phyloP scores from a whole-genome alignment of 768 basidiomycete species.

The Tulasnella sp. region DNA sequence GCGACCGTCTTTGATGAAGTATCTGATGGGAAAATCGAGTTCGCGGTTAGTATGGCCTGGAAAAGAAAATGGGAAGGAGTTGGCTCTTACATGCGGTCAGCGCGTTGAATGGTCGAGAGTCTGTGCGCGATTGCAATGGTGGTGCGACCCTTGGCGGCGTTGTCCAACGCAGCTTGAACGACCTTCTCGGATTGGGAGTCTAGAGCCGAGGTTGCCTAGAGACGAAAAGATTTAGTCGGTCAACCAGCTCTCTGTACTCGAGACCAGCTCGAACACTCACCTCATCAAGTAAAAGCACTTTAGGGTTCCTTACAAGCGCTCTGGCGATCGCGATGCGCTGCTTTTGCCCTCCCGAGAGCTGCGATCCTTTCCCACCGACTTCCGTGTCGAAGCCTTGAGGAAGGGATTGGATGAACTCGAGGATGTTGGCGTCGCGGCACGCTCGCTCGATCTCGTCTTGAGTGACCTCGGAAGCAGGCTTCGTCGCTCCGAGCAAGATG shows the following conservation, averaged over 20 bases:
- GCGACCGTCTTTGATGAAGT: slow-evolving; percentile 78
- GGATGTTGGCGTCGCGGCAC: slow-evolving; percentile 77
- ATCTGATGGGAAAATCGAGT: slow-evolving; percentile 32
- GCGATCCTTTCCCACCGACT: slow-evolving; percentile 52
- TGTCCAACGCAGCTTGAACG: slow-evolving; percentile 27
- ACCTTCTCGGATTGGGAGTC: slow-evolving; percentile 32
- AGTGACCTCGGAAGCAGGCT: slow-evolving; percentile 65
- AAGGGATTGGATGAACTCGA: slow-evolving; percentile 77
- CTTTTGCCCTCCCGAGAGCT: slow-evolving; percentile 81
- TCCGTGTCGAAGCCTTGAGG: slow-evolving; percentile 36
- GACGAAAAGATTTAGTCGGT: neutral
- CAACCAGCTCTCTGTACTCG: neutral
- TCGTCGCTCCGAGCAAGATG: slow-evolving; percentile 72
- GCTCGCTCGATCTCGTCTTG: slow-evolving; percentile 77
- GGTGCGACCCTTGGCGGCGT: slow-evolving; percentile 18
- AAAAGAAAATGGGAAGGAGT: neutral
- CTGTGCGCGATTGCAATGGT: slow-evolving; percentile 19
- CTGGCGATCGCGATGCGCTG: slow-evolving; percentile 79
- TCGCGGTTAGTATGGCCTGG: neutral
- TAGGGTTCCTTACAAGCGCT: slow-evolving; percentile 82
- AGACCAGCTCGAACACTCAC: slow-evolving; percentile 16
- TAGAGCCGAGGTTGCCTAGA: slow-evolving; percentile 28
- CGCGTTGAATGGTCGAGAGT: slow-evolving; percentile 19
- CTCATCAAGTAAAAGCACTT: slow-evolving; percentile 77
- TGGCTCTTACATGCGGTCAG: slow-evolving; percentile 19